Evolutionary conservation across 176 grass and related monocot species (phyloP).

Genomic region (Rhipidocladum racemiflorum): DNA sequence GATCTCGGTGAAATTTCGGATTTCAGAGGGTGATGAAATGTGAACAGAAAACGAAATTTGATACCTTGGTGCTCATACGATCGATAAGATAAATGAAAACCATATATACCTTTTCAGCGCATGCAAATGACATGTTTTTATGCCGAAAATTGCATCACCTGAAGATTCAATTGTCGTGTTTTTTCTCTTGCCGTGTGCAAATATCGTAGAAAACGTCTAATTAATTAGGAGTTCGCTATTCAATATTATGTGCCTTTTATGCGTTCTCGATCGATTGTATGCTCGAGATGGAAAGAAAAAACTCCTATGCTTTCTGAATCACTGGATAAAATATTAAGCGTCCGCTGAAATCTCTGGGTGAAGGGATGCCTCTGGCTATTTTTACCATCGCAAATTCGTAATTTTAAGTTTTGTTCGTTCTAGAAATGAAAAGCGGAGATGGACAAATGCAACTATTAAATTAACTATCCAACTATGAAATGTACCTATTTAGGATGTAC

Average conservation of each 20-base stretch:
- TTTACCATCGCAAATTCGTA: too few species aligned
- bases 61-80: too few species aligned
- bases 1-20: too few species aligned
- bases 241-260: not conserved
- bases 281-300: not conserved
- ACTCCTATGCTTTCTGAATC: not conserved
- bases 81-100: not conserved
- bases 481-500: too few species aligned
- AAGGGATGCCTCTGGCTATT: too few species aligned
- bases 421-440: too few species aligned
- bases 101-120: not conserved
- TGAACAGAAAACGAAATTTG: too few species aligned
- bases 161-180: not conserved
- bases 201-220: not conserved
- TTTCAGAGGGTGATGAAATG: too few species aligned
- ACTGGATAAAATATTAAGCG: not conserved
- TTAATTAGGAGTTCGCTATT: not conserved
- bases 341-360: too few species aligned
- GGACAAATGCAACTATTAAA: too few species aligned
- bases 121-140: not conserved
- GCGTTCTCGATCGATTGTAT: not conserved
- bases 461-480: too few species aligned
- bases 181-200: not conserved
- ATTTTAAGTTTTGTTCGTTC: too few species aligned
- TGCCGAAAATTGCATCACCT: not conserved